Evolutionary conservation across 2,329 filamentous ascomycete species (phyloP).

Genomic region (Plectosphaerella sp.): DNA sequence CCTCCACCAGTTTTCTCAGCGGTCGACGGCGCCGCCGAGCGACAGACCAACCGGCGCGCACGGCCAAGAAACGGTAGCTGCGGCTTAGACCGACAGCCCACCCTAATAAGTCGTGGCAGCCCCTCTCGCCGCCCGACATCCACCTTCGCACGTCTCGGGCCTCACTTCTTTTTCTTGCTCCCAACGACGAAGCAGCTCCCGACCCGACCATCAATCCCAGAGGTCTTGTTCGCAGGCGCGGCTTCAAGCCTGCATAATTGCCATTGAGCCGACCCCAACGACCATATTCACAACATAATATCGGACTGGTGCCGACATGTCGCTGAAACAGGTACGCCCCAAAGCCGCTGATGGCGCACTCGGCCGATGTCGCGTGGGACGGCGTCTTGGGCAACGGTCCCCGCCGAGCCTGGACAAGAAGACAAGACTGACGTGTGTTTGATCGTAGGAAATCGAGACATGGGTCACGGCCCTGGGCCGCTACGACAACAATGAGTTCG

Average conservation of each 20-base stretch:
- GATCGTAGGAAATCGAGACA: conserved; percentile 86
- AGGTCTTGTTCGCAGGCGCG: conserved; percentile 1
- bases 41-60: conserved; percentile 10
- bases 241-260: conserved; percentile 1
- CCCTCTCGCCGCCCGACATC: conserved; percentile 11
- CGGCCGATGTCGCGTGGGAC: neutral
- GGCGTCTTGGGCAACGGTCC: neutral
- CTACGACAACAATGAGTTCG: conserved; percentile 98
- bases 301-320: conserved; percentile 35
- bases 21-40: neutral
- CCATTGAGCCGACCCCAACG: neutral
- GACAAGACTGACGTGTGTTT: neutral
- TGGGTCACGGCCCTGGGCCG: conserved; percentile 88
- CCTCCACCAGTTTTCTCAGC: neutral
- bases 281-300: neutral
- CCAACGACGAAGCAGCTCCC: neutral
- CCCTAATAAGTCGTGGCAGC: conserved; percentile 13
- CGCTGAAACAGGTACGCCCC: conserved; percentile 51
- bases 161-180: neutral
- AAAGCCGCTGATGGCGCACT: neutral
- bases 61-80: conserved; percentile 5
- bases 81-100: conserved; percentile 6
- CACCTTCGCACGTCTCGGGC: neutral
- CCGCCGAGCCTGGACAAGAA: too few relatives aligned
- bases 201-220: neutral